phyloP scores from a whole-genome alignment of 805 yeast genomes.

The Tanozyma kutaoensis region DNA sequence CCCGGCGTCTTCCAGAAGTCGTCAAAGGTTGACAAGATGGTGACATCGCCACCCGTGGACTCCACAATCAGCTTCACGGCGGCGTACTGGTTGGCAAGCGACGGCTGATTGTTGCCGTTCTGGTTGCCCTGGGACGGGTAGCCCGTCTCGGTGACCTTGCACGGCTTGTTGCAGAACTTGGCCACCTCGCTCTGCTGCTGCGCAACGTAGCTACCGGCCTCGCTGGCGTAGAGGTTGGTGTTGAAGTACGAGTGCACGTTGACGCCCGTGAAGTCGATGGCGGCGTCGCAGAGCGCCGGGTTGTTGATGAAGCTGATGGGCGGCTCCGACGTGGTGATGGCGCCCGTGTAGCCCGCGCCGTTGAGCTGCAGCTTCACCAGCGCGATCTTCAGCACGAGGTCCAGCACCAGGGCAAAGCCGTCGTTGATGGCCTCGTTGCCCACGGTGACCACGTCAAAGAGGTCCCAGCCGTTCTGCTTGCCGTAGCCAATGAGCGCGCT shows the following conservation, averaged over 20 bases:
- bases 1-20: slow-evolving; percentile 88
- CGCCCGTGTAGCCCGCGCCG: slow-evolving; percentile 66
- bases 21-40: slow-evolving; percentile 67
- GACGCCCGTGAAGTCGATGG: slow-evolving; percentile 71
- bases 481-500: slow-evolving; percentile 35
- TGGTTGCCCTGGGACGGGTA: slow-evolving; percentile 66
- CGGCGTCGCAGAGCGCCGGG: slow-evolving; percentile 60
- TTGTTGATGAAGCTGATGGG: slow-evolving; percentile 56
- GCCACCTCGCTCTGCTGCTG: slow-evolving; percentile 47
- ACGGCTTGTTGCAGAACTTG: slow-evolving; percentile 25
- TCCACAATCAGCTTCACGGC: slow-evolving; percentile 57
- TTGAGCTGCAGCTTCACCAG: slow-evolving; percentile 45
- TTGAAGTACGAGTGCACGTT: slow-evolving; percentile 85
- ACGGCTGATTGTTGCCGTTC: slow-evolving; percentile 67
- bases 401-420: slow-evolving; percentile 44
- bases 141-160: slow-evolving; percentile 75
- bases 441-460: slow-evolving; percentile 65
- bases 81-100: slow-evolving; percentile 50
- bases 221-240: slow-evolving; percentile 39
- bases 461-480: slow-evolving; percentile 46
- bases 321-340: slow-evolving; percentile 78
- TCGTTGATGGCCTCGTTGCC: slow-evolving; percentile 81
- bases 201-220: slow-evolving; percentile 59
- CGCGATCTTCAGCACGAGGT: slow-evolving; percentile 52
- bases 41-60: slow-evolving; percentile 43